Percentiles rank a stretch among this genome's conserved stretches.
phyloP scores from a whole-genome alignment of 2,329 filamentous ascomycete species.

The Mariannaea elegans region DNA sequence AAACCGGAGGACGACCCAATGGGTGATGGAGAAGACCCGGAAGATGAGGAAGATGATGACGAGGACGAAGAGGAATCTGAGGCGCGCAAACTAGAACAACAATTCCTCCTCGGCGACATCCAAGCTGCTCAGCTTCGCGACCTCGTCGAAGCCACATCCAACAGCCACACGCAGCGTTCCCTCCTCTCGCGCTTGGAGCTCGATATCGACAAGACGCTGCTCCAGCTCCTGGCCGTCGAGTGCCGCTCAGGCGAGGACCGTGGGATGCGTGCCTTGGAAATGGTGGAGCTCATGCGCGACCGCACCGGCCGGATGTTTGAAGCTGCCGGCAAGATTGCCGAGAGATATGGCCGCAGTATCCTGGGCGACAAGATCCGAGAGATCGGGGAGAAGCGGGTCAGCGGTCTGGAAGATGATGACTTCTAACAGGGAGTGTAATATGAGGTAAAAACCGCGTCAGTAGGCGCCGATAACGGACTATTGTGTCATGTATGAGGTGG shows the following conservation, averaged over 20 bases:
- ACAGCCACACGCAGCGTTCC: constrained; percentile 66
- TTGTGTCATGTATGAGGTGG: neutral
- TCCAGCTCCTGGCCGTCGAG: constrained; percentile 89
- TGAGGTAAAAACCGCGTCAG: neutral
- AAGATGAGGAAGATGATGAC: constrained; percentile 45
- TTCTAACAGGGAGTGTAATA: constrained; percentile 20
- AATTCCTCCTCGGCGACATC: constrained; percentile 79
- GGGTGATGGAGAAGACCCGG: constrained; percentile 45
- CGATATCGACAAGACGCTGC: constrained; percentile 87
- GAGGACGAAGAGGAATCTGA: constrained; percentile 56
- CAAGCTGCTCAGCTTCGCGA: constrained; percentile 80
- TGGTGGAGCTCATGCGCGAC: constrained; percentile 87
- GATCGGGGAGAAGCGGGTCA: constrained; percentile 75
- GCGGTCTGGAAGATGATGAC: constrained; percentile 67
- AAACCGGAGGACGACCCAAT: constrained; percentile 45
- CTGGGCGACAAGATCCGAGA: constrained; percentile 92
- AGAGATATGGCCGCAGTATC: constrained; percentile 81
- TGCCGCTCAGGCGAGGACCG: constrained; percentile 92
- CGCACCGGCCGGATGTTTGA: constrained; percentile 89
- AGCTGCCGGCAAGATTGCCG: constrained; percentile 87
- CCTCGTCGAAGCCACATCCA: constrained; percentile 72
- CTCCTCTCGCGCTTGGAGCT: constrained; percentile 77
- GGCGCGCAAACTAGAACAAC: constrained; percentile 76
- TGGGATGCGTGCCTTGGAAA: constrained; percentile 93
- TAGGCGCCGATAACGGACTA: neutral